These are phyloP conservation scores for Wickerhamomyces sp. DNA, from an alignment of 1,139 yeast genomes.

Conservation along the genomic window DNA sequence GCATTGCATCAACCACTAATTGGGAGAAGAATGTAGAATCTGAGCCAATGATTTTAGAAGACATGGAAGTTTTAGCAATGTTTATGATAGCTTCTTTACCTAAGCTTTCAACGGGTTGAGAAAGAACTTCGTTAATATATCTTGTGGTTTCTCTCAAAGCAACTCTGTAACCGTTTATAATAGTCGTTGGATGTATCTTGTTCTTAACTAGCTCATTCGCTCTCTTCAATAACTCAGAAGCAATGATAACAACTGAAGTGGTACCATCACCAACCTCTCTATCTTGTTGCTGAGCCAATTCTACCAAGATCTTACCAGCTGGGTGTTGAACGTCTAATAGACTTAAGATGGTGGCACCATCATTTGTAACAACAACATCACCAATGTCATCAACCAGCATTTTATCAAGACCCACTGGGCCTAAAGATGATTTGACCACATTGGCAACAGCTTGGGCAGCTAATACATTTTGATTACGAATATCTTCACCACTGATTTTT, in stretches of 20 bases:
- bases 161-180: conserved; percentile 91
- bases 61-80: conserved; percentile 96
- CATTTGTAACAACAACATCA: conserved; percentile 97
- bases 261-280: conserved; percentile 99
- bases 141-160: conserved; percentile 91
- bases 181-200: conserved; percentile 96
- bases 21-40: conserved; percentile 87
- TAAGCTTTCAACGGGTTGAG: conserved; percentile 72
- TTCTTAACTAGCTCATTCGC: conserved; percentile 93
- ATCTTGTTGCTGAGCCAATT: conserved; percentile 97
- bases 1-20: conserved; percentile 92
- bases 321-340: conserved; percentile 97
- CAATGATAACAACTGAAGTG: conserved; percentile 93
- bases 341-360: conserved; percentile 94
- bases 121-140: conserved; percentile 80
- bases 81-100: conserved; percentile 81
- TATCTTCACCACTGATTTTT: conserved; percentile 92
- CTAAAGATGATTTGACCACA: conserved; percentile 93
- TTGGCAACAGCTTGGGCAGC: conserved; percentile 97
- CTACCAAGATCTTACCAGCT: conserved; percentile 95
- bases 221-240: conserved; percentile 84
- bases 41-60: conserved; percentile 93
- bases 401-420: conserved; percentile 98
- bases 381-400: conserved; percentile 99
- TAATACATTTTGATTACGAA: conserved; percentile 90